Evolutionary conservation across 2,329 filamentous ascomycete genomes (phyloP).

Genomic region (Cryphonectria naterciae): DNA sequence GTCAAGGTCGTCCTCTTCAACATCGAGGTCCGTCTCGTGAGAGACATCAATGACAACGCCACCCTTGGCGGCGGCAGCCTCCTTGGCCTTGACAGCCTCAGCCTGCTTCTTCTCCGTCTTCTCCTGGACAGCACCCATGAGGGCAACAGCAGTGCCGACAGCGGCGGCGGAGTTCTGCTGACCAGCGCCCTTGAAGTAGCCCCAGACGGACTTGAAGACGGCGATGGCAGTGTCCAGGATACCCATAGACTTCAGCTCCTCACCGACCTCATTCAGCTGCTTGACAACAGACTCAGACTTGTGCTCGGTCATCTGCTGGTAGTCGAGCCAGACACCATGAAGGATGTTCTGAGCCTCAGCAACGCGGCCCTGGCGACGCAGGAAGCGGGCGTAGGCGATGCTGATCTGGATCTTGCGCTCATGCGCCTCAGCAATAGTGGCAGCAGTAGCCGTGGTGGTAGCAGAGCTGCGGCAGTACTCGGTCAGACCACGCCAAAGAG

Average conservation of each 20-base stretch:
- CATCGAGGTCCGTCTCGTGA: slow-evolving; percentile 21
- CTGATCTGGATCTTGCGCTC: slow-evolving; percentile 32
- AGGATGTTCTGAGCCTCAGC: slow-evolving; percentile 32
- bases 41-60: slow-evolving; percentile 24
- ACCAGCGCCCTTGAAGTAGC: slow-evolving; percentile 31
- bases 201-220: slow-evolving; percentile 32
- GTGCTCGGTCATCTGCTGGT: slow-evolving; percentile 29
- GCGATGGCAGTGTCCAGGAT: slow-evolving; percentile 30
- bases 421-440: slow-evolving; percentile 30
- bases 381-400: slow-evolving; percentile 31
- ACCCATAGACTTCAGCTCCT: slow-evolving; percentile 31
- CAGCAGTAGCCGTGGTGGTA: slow-evolving; percentile 20
- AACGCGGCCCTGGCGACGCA: slow-evolving; percentile 29
- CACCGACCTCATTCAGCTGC: slow-evolving; percentile 30
- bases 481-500: slow-evolving; percentile 32
- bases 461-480: slow-evolving; percentile 30
- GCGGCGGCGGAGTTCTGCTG: slow-evolving; percentile 30
- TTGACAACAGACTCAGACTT: slow-evolving; percentile 30
- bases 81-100: slow-evolving; percentile 26
- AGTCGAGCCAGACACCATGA: slow-evolving; percentile 31
- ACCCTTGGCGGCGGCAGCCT: slow-evolving; percentile 20
- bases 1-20: slow-evolving; percentile 24
- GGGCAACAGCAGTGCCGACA: slow-evolving; percentile 28
- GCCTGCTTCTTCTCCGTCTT: slow-evolving; percentile 27
- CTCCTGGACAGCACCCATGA: slow-evolving; percentile 29